phyloP scores from a whole-genome alignment of 352 stramenopile species.

The Thraustochytrium aureum region DNA sequence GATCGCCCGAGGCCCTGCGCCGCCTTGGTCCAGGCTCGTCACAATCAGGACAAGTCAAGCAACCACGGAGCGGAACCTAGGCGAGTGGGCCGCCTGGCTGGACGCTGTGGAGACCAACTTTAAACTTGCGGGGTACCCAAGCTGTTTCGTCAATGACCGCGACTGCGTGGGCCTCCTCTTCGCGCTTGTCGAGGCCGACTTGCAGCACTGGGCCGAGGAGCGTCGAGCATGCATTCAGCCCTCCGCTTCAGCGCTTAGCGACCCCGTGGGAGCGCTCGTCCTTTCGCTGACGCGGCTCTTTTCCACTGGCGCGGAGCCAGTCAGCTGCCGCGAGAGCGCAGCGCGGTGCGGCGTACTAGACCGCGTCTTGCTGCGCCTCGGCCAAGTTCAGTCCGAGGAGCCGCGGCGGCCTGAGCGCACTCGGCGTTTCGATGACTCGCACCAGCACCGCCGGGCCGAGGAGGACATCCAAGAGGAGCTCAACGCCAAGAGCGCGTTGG shows the following conservation, averaged over 20 bases:
- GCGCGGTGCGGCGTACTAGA: conserved; percentile 13
- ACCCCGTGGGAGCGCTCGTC: conserved; percentile 30
- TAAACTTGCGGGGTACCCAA: not conserved
- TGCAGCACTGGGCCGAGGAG: not conserved
- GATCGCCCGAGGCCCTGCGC: not conserved
- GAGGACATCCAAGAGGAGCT: not conserved
- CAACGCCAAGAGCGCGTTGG: not conserved
- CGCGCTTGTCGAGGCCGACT: conserved; percentile 8
- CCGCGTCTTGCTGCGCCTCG: conserved; percentile 21
- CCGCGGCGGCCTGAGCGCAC: conserved; percentile 30
- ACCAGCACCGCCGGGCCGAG: not conserved
- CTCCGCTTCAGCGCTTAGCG: not conserved
- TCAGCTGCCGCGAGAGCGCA: not conserved
- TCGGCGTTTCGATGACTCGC: conserved; percentile 23
- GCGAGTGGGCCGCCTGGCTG: conserved; percentile 43
- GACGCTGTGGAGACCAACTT: conserved; percentile 19
- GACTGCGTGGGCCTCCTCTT: conserved; percentile 50
- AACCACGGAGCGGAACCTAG: not conserved
- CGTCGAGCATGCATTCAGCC: conserved; percentile 6
- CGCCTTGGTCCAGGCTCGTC: conserved; percentile 3
- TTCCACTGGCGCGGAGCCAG: not conserved
- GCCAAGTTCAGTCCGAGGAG: conserved; percentile 26
- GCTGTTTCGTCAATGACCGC: conserved; percentile 10
- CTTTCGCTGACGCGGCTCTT: conserved; percentile 31
- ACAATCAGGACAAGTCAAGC: not conserved